These are phyloP conservation scores for Miscanthus lutarioriparius DNA, from an alignment of 176 grass and related monocot genomes.

Conservation along the genomic window DNA sequence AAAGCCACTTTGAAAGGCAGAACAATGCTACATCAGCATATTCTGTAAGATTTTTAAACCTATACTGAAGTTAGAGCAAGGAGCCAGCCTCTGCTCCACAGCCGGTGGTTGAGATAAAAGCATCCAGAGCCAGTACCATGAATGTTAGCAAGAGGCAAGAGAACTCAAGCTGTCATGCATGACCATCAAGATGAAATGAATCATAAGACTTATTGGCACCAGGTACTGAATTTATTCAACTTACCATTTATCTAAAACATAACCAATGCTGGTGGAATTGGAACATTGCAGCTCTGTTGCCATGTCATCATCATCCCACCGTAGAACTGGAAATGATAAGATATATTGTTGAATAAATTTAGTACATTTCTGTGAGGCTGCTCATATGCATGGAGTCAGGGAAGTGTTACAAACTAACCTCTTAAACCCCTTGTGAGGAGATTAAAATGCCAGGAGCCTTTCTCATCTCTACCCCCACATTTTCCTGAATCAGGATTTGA, in stretches of 20 bases:
- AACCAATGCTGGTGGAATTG: constrained; percentile 55
- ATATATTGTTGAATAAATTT: background rate
- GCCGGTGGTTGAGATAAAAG: background rate
- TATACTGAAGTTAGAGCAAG: background rate
- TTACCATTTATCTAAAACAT: constrained; percentile 76
- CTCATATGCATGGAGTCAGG: background rate
- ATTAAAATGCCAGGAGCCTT: constrained; percentile 31
- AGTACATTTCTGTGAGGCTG: background rate
- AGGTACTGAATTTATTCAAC: background rate
- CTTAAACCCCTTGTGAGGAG: constrained; percentile 66
- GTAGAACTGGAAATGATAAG: constrained; percentile 42
- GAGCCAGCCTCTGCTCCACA: too few relatives aligned
- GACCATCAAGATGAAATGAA: background rate
- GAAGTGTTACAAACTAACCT: constrained; percentile 37
- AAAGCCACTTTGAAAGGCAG: background rate
- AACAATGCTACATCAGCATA: constrained; percentile 2
- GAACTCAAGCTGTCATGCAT: background rate
- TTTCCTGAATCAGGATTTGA: constrained; percentile 22
- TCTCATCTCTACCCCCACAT: constrained; percentile 24
- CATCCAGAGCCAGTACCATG: background rate
- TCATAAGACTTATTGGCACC: background rate
- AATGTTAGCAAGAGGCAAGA: background rate
- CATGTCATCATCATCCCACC: constrained; percentile 47
- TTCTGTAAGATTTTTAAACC: background rate
- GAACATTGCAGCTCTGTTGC: constrained; percentile 9